Conservation (phyloP, 106 monocot species). For the Acanthochlamys bracteata region DNA sequence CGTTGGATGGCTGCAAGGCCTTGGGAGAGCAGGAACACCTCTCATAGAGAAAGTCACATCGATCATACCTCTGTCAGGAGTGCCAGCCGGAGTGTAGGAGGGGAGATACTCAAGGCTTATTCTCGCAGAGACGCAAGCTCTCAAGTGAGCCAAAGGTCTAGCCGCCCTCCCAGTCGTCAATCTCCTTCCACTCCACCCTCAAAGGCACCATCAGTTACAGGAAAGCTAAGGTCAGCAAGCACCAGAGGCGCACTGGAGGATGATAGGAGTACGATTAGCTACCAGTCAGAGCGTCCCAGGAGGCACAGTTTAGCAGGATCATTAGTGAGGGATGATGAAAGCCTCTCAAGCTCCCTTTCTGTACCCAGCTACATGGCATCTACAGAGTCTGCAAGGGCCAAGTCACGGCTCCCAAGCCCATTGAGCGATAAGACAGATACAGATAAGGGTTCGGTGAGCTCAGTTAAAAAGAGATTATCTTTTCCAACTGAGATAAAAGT, state of each 20-base stretch:
- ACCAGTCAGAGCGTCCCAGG: constrained; percentile 25
- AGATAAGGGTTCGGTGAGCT: constrained; percentile 8
- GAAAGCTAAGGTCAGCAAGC: constrained; percentile 25
- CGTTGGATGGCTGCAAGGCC: constrained; percentile 87
- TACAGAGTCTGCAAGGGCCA: constrained; percentile 35
- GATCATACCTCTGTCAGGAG: constrained; percentile 24
- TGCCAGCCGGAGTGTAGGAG: constrained; percentile 7
- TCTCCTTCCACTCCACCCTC: constrained; percentile 49
- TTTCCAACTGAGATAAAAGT: constrained; percentile 12
- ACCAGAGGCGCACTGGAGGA: constrained; percentile 16
- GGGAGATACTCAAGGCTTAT: constrained; percentile 19
- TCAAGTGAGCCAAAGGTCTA: constrained; percentile 9
- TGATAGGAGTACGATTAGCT: constrained; percentile 28
- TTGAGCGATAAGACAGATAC: constrained; percentile 10
- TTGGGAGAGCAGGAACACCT: constrained; percentile 39
- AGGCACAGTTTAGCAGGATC: constrained; percentile 32
- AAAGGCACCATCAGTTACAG: constrained; percentile 10
- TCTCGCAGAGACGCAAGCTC: constrained; percentile 15
- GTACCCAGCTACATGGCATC: constrained; percentile 54
- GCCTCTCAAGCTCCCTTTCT: constrained; percentile 25
- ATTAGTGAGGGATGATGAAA: constrained; percentile 37
- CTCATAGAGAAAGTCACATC: constrained; percentile 24
- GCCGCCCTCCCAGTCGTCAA: constrained; percentile 27
- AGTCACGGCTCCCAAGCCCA: constrained; percentile 24
- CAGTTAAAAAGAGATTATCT: constrained; percentile 25